These are phyloP conservation scores for Cytospora mali DNA, from an alignment of 2,329 filamentous ascomycete genomes.

Conservation along the genomic window DNA sequence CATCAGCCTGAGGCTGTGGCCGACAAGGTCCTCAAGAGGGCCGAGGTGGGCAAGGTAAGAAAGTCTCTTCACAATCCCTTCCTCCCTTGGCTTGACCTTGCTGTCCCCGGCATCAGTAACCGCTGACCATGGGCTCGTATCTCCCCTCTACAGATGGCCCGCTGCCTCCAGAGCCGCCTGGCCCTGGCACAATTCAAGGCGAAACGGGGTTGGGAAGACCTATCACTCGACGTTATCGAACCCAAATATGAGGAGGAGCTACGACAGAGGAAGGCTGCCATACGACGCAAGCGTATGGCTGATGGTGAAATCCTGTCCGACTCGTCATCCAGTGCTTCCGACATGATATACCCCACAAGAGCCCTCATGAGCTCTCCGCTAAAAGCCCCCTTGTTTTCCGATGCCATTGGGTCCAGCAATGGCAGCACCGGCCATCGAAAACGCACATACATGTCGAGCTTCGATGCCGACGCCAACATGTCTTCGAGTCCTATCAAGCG, in stretches of 20 bases:
- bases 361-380: conserved; percentile 82
- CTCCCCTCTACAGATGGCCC: conserved; percentile 71
- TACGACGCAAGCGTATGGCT: conserved; percentile 67
- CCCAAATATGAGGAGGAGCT: conserved; percentile 80
- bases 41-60: conserved; percentile 74
- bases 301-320: conserved; percentile 80
- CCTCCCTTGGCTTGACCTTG: conserved; percentile 14
- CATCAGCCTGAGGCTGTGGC: conserved; percentile 66
- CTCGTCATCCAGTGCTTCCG: conserved; percentile 82
- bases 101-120: conserved; percentile 22
- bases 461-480: conserved; percentile 51
- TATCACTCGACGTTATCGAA: conserved; percentile 84
- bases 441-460: conserved; percentile 62
- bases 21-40: conserved; percentile 71
- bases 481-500: conserved; percentile 69
- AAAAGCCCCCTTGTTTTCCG: conserved; percentile 81
- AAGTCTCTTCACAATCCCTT: conserved; percentile 17
- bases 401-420: conserved; percentile 72
- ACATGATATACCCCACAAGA: conserved; percentile 69
- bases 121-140: conserved; percentile 21
- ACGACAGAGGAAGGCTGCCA: conserved; percentile 30
- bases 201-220: conserved; percentile 91
- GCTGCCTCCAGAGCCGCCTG: conserved; percentile 88
- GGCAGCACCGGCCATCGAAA: conserved; percentile 68
- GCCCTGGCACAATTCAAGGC: conserved; percentile 97